Base-by-base conservation (phyloP, 441 rosid species). In the Populus hybrid region DNA sequence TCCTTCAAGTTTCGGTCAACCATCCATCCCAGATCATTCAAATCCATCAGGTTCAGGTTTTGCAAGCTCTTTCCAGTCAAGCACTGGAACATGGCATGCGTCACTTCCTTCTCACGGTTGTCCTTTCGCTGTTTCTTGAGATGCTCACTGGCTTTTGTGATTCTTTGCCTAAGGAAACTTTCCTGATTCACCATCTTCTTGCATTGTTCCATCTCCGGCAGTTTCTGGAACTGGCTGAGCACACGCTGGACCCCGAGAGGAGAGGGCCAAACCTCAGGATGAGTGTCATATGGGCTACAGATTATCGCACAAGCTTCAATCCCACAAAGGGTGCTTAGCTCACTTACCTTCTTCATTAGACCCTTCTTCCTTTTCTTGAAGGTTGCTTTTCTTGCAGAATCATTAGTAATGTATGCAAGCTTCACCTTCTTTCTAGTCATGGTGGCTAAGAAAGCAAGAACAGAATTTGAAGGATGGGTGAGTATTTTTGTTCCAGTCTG, bases 371-470 rank as follows among this genome's bases (percentile, higher is more conserved):
- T 86, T 78, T 90, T 91, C 76, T 85, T 87, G 79, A 78, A 90
- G 2, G 92, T 86, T 28, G 87, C 78, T 75, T 84, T 92, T 59
- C 93, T 88, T 35, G 85, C 73, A 16, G 93, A 66, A 28, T 89
- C 92, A 63, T 85, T 86, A 23, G 73, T 2, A 6, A 93, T 90
- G 81, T 76, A 90, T 10, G 87, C 81, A 32, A 91, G 86, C 57
- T 89, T 89, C 78, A 91, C 85, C 84, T 85, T 92, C 89, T 84
- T 88, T 65, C 94, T 87, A 26, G 89, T 82, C 94, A 92, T 89
- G 73, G 79, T 10, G 66, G 76, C 72, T 1, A 64, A 59, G 8
- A 57, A 74, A 67, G 46, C 63, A 38, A 75, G 36, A 46, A 46
- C 12, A 46, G 20, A 75, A 71, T 21, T 8, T 10, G 28, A 1